A percentile compares a stretch with the other conserved stretches of the same genome.
Evolutionary conservation across 768 basidiomycete species (phyloP).

Genomic region (Holtermanniella nyarrowii): DNA sequence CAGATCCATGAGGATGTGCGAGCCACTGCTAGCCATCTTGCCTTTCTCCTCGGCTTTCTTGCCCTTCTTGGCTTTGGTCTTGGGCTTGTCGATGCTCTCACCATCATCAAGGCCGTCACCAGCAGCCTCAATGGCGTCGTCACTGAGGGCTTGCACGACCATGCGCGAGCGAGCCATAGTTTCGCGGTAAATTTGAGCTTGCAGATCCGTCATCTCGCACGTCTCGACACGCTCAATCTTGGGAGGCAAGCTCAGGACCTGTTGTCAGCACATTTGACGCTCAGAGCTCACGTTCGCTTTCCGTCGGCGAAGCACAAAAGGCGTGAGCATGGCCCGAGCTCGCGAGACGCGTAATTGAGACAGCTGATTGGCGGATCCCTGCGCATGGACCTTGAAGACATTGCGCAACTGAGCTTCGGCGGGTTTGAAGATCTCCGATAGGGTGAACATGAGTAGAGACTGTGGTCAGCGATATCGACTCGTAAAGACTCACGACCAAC

Average conservation of each 20-base stretch:
- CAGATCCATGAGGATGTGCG: constrained; percentile 93
- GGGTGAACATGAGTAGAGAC: constrained; percentile 97
- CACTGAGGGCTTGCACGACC: constrained; percentile 43
- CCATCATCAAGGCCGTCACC: constrained; percentile 36
- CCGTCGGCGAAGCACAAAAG: constrained; percentile 89
- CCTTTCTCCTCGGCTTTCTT: constrained; percentile 37
- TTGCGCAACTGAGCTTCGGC: constrained; percentile 68
- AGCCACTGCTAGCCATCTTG: constrained; percentile 54
- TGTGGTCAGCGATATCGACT: constrained; percentile 34
- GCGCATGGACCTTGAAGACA: constrained; percentile 77
- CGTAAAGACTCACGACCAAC: constrained; percentile 41
- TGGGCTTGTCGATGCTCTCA: constrained; percentile 8
- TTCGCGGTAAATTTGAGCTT: constrained; percentile 73
- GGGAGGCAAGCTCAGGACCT: constrained; percentile 83
- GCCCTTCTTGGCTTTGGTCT: constrained; percentile 51
- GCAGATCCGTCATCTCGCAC: constrained; percentile 81
- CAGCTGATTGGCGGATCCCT: constrained; percentile 80
- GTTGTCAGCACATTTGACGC: not conserved
- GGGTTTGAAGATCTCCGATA: constrained; percentile 77
- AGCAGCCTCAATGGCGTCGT: constrained; percentile 35
- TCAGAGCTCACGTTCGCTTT: constrained; percentile 69
- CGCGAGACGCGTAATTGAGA: constrained; percentile 86
- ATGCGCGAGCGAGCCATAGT: constrained; percentile 75
- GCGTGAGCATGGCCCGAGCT: constrained; percentile 99
- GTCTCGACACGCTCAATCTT: constrained; percentile 90